These are phyloP conservation scores for Gleditsia sinensis DNA, from an alignment of 306 rosid genomes.

Conservation along the genomic window DNA sequence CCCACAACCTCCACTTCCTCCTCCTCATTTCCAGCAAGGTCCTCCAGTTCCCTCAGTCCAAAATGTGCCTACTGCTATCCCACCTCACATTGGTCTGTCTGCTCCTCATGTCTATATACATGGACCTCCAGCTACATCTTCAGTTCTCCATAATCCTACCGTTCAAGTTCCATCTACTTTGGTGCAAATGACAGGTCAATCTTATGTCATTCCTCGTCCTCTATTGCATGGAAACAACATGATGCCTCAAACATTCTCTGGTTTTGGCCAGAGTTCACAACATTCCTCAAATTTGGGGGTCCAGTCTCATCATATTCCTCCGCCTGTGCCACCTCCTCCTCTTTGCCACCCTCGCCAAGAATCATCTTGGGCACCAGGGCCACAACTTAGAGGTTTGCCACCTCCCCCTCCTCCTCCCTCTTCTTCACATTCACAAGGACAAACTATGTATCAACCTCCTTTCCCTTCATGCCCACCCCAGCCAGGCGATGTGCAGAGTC, in stretches of 20 bases:
- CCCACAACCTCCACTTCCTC: conserved; percentile 40
- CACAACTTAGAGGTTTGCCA: conserved; percentile 44
- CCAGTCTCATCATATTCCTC: conserved; percentile 41
- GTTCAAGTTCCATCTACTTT: conserved; percentile 41
- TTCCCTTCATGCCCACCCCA: conserved; percentile 39
- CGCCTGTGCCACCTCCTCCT: conserved; percentile 38
- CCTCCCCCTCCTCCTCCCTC: conserved; percentile 46
- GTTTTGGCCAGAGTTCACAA: conserved; percentile 41
- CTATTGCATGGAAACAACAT: conserved; percentile 51
- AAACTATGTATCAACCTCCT: conserved; percentile 41
- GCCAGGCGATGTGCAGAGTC: no score
- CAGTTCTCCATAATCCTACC: conserved; percentile 38
- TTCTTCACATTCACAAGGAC: conserved; percentile 55
- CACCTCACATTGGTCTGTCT: conserved; percentile 45
- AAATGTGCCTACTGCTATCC: conserved; percentile 34
- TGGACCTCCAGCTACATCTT: conserved; percentile 46
- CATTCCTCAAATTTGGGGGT: conserved; percentile 46
- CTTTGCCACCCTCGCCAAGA: conserved; percentile 40
- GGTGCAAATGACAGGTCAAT: conserved; percentile 44
- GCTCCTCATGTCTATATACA: conserved; percentile 46
- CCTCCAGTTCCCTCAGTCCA: conserved; percentile 32
- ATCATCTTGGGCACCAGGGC: conserved; percentile 44
- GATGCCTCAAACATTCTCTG: conserved; percentile 39
- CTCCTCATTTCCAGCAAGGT: conserved; percentile 38
- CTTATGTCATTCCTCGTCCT: conserved; percentile 44